Evolutionary conservation across 2,329 filamentous ascomycete species (phyloP), one percentile per base, ranked within the genome.

Genomic region (Fusarium clavum): DNA sequence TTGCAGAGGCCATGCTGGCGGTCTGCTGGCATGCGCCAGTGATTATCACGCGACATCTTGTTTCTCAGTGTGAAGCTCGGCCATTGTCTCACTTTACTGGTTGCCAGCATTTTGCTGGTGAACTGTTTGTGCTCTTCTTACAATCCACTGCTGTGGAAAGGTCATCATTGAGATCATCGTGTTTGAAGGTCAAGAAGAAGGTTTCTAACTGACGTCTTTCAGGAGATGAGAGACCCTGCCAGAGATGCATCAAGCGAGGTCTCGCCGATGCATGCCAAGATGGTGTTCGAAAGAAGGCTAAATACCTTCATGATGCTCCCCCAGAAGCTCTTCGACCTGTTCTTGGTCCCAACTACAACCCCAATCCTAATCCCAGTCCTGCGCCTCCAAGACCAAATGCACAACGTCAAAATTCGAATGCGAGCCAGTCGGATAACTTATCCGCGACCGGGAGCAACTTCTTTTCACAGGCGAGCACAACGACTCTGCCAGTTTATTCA

Each of bases 231-330:
- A 88, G 96, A 74, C 96, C 96, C 56, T 99, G 96, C 79, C 90
- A 94, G 77, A 87, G 96, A 76, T 99, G 96, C 80, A 94, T 98
- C 74, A 98, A 98, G 81, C 91, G 96, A 75, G 93, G 94, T 47
- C 88, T 98, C 24, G 92, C 94, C 76, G 94, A 97, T 79, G 90
- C 90, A 66, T 99, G 96, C 77, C 94, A 97, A 80, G 96, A 99
- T 78, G 96, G 96, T 57, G 94, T 98, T 54, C 92, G 96, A 69
- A 99, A 99, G 82, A 99, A 98, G 86, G 96, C 96, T 55, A 99
- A 99, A 81, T 99, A 99, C 80, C 92, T 99, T 60, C 94, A 98
- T 77, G 96, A 98, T 85, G 94, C 95, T 27, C 94, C 95, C 38
- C 90, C 94, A 55, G 94, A 97, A 79, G 94, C 94, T 47, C 85